phyloP scores from a whole-genome alignment of 2,329 filamentous ascomycete genomes.

The Pseudogymnoascus verrucosus region DNA sequence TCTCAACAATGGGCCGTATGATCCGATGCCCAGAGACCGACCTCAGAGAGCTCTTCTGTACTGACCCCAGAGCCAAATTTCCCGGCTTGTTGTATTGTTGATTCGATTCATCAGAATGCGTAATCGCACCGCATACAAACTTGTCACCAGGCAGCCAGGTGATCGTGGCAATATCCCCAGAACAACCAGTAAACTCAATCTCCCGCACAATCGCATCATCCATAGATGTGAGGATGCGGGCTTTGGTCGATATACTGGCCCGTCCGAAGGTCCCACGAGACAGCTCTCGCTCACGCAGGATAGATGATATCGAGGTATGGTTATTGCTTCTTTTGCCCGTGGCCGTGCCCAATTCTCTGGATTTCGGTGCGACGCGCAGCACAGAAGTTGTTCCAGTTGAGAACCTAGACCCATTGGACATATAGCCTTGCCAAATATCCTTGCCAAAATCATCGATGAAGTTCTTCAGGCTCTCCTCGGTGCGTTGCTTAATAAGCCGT shows the following conservation, averaged over 20 bases:
- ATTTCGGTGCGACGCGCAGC: not conserved
- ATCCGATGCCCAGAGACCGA: conserved; percentile 52
- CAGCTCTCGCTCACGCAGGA: conserved; percentile 22
- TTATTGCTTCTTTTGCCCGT: not conserved
- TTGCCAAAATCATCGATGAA: not conserved
- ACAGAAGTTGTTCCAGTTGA: not conserved
- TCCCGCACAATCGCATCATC: conserved; percentile 46
- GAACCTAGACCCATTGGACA: not conserved
- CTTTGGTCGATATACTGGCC: conserved; percentile 19
- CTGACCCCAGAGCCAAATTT: conserved; percentile 50
- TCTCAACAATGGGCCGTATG: conserved; percentile 42
- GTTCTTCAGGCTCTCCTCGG: not conserved
- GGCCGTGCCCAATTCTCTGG: not conserved
- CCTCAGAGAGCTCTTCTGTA: conserved; percentile 35
- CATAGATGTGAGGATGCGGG: conserved; percentile 16
- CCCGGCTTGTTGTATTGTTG: conserved; percentile 60
- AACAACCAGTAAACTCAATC: conserved; percentile 51
- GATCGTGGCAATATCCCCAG: conserved; percentile 52
- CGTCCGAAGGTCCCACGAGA: conserved; percentile 16
- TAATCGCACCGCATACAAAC: conserved; percentile 55
- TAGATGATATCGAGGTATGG: conserved; percentile 11
- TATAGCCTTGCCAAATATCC: not conserved
- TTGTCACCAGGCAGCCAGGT: conserved; percentile 45
- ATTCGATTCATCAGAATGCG: conserved; percentile 54
- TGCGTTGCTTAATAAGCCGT: not conserved